phyloP scores from a whole-genome alignment of 257 asterid species.

The Eustoma russellianum region DNA sequence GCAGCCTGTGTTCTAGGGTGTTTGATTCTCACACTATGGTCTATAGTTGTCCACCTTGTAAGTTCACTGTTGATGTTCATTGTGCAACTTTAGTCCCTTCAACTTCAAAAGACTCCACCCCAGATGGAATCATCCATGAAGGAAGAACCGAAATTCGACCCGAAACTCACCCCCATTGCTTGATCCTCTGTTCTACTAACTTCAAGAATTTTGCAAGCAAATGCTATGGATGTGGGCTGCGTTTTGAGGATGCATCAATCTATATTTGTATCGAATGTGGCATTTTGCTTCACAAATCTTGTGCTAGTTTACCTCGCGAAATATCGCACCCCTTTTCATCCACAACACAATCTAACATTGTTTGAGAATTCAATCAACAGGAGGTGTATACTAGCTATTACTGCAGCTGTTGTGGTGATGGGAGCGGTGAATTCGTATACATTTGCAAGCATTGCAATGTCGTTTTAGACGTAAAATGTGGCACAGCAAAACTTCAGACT shows the following conservation, averaged over 20 bases:
- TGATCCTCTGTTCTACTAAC: too few species aligned
- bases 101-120: too few species aligned
- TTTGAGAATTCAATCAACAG: not conserved
- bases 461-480: not conserved
- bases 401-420: conserved; percentile 22
- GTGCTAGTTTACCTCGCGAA: not conserved
- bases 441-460: not conserved
- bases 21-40: not conserved
- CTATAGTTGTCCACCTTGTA: not conserved
- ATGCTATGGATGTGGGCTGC: not conserved
- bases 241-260: not conserved
- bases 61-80: not conserved
- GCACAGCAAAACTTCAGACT: not conserved
- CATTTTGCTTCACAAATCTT: not conserved
- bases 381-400: not conserved
- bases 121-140: too few species aligned
- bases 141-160: not conserved
- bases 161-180: not conserved
- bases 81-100: not conserved
- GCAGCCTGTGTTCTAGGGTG: not conserved
- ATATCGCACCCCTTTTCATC: not conserved
- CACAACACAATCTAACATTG: not conserved
- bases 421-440: conserved; percentile 3
- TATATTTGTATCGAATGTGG: not conserved
- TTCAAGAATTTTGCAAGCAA: not conserved